phyloP scores from a whole-genome alignment of 345 rosid genomes.

The Gynandropsis gynandra region DNA sequence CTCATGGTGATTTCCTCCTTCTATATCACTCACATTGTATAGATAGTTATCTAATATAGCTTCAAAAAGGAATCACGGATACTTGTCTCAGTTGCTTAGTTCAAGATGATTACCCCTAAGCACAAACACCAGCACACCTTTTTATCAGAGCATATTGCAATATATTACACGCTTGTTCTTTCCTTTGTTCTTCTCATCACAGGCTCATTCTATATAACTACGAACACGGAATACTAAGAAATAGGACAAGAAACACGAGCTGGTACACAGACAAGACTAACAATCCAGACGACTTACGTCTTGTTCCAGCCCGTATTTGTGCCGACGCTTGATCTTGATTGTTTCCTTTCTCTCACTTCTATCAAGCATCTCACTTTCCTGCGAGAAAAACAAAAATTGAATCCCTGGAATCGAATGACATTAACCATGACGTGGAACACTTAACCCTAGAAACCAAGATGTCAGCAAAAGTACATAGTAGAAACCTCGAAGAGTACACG shows the following conservation, averaged over 20 bases:
- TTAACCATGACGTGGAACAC: neutral
- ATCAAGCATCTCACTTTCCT: slow-evolving; percentile 34
- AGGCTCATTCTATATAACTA: too few species aligned
- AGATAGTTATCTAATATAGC: too few species aligned
- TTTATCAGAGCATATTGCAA: too few species aligned
- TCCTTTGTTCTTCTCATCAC: too few species aligned
- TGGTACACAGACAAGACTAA: neutral
- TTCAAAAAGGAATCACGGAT: too few species aligned
- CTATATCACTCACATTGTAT: too few species aligned
- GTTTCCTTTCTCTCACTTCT: slow-evolving; percentile 39
- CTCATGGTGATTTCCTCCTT: too few species aligned
- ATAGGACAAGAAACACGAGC: neutral
- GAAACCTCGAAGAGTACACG: slow-evolving; percentile 10
- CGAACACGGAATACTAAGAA: too few species aligned
- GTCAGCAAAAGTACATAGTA: neutral
- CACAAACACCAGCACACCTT: too few species aligned
- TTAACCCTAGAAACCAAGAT: slow-evolving; percentile 25
- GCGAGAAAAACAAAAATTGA: slow-evolving; percentile 13
- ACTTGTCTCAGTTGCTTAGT: too few species aligned
- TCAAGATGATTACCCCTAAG: too few species aligned
- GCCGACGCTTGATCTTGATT: slow-evolving; percentile 29
- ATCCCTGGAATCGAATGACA: neutral
- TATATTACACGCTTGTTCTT: too few species aligned
- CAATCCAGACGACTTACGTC: slow-evolving; percentile 52
- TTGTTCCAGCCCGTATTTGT: slow-evolving; percentile 73